Base-by-base conservation (phyloP, 23 red algal genomes). In the Gracilaria domingensis region DNA sequence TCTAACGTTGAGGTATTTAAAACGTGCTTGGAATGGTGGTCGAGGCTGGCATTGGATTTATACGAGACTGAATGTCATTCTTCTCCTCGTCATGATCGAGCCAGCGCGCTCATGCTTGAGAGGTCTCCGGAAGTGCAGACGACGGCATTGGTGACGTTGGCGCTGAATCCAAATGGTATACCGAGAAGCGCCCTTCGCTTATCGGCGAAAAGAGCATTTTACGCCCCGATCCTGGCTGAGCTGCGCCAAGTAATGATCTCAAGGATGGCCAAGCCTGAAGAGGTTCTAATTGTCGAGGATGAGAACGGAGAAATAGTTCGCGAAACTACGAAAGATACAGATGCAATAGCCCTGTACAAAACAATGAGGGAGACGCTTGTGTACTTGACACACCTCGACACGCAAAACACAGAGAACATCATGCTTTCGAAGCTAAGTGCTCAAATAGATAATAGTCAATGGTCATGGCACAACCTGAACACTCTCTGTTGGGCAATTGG, bases 401-500 rank as follows among this genome's bases (percentile, higher is more conserved):
- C 97, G 18, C 48, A 67, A 23, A 95, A 99, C 66, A 99, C 93
- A 14, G 95, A 96, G 76, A 84, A 86, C 48, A 96, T 99, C 44
- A 99, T 99, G 97, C 75, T 99, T 51, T 89, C 88, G 40, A 96
- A 96, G 66, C 82, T 99, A 2, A 77, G 83, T 60, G 66, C 77
- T 13, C 97, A 99, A 61, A 94, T 99, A 80, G 91, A 96, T 47
- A 93, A 93, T 29, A 73, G 88, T 24, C 91, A 99, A 81, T 99
- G 97, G 97, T 93, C 87, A 36, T 99, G 97, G 97, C 78, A 96
- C 75, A 99, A 99, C 65, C 76, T 99, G 37, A 99, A 96, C 75
- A 99, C 97, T 24, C 88, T 99, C 4, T 99, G 97, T 88, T 99
- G 97, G 97, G 97, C 97, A 25, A 96, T 99, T 59, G 97, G 97